These are phyloP conservation scores for Piromyces finnis DNA, from an alignment of 192 early-diverging fungal species.

Conservation along the genomic window DNA sequence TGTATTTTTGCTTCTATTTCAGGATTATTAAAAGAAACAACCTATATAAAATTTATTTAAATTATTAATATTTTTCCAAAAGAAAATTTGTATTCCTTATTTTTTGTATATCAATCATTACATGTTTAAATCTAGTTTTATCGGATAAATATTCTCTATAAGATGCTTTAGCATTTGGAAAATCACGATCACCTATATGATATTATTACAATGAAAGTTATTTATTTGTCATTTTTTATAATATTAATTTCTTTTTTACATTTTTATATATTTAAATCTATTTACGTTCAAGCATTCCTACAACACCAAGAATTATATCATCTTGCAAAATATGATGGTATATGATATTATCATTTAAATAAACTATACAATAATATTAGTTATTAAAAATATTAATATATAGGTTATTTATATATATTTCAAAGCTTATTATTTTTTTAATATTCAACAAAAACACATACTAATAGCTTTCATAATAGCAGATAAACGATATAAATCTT, in stretches of 20 bases:
- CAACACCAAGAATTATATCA: conserved; percentile 44
- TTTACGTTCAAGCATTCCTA: conserved; percentile 78
- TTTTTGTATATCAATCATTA: conserved; percentile 6
- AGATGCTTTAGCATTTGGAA: conserved; percentile 45
- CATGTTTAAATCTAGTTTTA: conserved; percentile 16
- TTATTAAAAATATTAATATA: no score
- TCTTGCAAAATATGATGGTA: conserved; percentile 59
- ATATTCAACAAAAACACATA: conserved; percentile 14
- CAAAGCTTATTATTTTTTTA: no score
- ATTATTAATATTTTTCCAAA: no score
- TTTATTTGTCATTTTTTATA: neutral
- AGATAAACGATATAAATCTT: conserved; percentile 54
- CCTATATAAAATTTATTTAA: neutral
- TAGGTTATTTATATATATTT: no score
- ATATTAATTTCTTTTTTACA: neutral
- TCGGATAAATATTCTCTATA: conserved; percentile 53
- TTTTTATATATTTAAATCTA: neutral
- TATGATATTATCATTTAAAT: conserved; percentile 60
- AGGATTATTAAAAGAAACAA: conserved; percentile 60
- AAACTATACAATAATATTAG: conserved; percentile 28
- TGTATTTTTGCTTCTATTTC: conserved; percentile 61
- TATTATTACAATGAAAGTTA: neutral
- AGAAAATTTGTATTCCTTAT: no score
- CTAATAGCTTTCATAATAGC: conserved; percentile 56
- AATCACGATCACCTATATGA: conserved; percentile 51